Conservation (phyloP, 179 eudicot genomes). For the Silene coronaria region DNA sequence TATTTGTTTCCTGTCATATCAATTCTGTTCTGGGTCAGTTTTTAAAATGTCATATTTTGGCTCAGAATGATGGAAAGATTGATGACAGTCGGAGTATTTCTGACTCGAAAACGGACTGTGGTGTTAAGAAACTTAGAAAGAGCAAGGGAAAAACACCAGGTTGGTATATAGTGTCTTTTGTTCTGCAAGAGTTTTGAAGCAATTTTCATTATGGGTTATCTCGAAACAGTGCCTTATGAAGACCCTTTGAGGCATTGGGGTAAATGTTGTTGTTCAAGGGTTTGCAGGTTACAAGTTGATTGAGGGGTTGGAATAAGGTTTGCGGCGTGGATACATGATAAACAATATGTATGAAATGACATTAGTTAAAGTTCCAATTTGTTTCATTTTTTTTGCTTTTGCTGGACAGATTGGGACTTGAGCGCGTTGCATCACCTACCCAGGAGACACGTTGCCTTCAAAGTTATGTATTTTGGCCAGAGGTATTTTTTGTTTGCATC, state of each 20-base stretch:
- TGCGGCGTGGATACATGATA: background rate
- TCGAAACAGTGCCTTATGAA: background rate
- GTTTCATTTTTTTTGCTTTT: background rate
- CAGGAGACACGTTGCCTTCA: conserved; percentile 68
- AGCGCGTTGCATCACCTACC: conserved; percentile 34
- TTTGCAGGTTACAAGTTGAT: background rate
- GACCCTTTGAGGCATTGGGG: background rate
- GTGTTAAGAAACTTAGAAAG: conserved; percentile 17
- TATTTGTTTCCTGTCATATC: no score
- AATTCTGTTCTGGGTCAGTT: background rate
- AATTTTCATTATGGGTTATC: no score
- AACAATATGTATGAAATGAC: background rate
- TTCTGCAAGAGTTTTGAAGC: background rate
- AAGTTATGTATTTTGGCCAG: conserved; percentile 88
- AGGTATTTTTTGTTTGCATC: conserved; percentile 39
- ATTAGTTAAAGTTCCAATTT: background rate
- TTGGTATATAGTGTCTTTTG: conserved; percentile 10
- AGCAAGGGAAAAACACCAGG: conserved; percentile 28
- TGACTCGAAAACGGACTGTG: conserved; percentile 17
- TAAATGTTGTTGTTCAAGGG: background rate
- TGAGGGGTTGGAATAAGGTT: background rate
- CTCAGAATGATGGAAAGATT: conserved; percentile 32
- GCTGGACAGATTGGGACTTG: conserved; percentile 30
- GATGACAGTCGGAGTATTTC: conserved; percentile 15
- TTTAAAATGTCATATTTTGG: background rate